Base-by-base conservation (phyloP, 495 filamentous ascomycete species). In the Entonaema liquescens region DNA sequence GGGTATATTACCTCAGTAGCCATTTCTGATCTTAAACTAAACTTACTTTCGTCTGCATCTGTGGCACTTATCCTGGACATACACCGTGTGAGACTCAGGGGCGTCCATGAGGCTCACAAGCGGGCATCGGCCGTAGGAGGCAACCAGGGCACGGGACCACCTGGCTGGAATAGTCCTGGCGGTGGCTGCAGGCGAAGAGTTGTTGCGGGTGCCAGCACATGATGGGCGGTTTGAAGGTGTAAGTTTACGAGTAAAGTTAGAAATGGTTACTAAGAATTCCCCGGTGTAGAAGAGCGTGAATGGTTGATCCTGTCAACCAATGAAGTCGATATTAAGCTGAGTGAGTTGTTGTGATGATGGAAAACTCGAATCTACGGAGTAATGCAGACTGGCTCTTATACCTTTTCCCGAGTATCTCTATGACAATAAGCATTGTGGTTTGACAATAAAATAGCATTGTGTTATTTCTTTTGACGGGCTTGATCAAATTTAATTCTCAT, bases 191-290 rank as follows among this genome's bases (percentile, higher is more conserved):
- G 50, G 19, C 15, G 56, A 47, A 72, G 19, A 65, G 55, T 0
- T 52, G 19, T 50, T 72, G 60, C 1, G 70, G 70, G 9, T 61
- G 65, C 31, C 49, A 67, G 29, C 70, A 72, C 70, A 72, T 72
- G 54, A 29, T 65, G 65, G 59, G 68, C 29, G 52, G 25, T 15
- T 19, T 38, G 9, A 19, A 29, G 29, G 5, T 33, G 23, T 52
- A 52, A 53, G 21, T 47, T 17, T 47, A 47, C 23, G 42, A 47
- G 42, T 47, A 12, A 54, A 42, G n/a, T 29, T 42, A 25, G 17
- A 25, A 66, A 31, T 23, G 31, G 42, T 29, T 26, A 2, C 19
- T 54, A 7, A 31, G 29, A 55, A 33, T 55, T 15, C 52, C 29
- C 50, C 42, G 42, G 42, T 47, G 50, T 28, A 26, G 50, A 53